Evolutionary conservation across 2,329 filamentous ascomycete species (phyloP), one percentile per base, ranked within the genome.

Genomic region (Cercospora zeae-maydis): DNA sequence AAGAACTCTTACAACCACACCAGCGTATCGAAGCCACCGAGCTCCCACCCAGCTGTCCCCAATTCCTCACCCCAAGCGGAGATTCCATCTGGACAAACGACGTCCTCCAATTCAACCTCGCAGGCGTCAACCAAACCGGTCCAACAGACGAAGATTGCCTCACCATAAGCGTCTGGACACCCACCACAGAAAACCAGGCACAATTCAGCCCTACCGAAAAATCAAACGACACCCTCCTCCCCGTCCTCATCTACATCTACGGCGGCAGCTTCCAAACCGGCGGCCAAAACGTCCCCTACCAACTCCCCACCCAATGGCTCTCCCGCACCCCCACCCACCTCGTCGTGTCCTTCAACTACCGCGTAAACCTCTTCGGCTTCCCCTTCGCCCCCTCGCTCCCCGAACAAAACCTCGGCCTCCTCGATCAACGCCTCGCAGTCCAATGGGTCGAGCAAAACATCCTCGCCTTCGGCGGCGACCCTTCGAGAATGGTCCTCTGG

Each of bases 401-500:
- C 19, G 47, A 63, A 24, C 58, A 65, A 49, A 86, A 86, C 62
- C 69, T 82, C 1, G 84, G 82, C 1, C 71, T 86, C 5, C 75
- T 79, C 4, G 84, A 87, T 67, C 83, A 86, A 67, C 78, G 83
- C 1, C 67, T 78, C 13, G 82, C 81, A 0, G 69, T 85, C 0
- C 79, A 84, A 70, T 85, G 83, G 83, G 72, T 82, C 0, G 75
- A 75, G 2, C 75, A 79, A 47, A 83, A 85, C 68, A 81, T 84
- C 24, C 77, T 69, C 8, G 71, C 73, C 0, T 86, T 86, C 65
- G 82, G 82, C 16, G 83, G 84, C 14, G 80, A 72, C 36, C 62
- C 70, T 0, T 51, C 52, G 1, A 53, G 56, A 8, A 72, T 74
- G 37, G 65, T 66, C 7, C 53, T 74, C 30, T 74, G 68, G 59